Evolutionary conservation across 768 basidiomycete genomes (phyloP), one percentile per base, ranked within the genome.

Genomic region (Rhodotorula diobovata): DNA sequence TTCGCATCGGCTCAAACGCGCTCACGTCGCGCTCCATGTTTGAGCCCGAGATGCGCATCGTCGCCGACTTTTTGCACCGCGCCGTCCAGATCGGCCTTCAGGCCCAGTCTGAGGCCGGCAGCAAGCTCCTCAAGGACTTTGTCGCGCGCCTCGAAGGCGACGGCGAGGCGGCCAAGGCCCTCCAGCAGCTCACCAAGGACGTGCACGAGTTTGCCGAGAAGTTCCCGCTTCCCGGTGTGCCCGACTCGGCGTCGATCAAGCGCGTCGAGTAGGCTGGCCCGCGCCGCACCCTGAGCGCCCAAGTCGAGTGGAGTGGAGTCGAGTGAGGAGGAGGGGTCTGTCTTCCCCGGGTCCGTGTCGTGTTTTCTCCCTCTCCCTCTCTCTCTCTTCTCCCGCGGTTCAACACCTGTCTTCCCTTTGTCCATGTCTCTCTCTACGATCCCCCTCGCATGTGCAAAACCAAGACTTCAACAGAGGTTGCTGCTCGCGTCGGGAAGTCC

Each of bases 91-190:
- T 96, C 78, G 87, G 92, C 58, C 85, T 94, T 55, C 79, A 86
- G 51, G 85, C 96, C 56, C 96, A 98, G 83, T 91, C 93, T 81
- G 94, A 96, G 83, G 90, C 96, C 35, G 93, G 93, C 43, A 86
- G 86, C 67, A 98, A 96, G 85, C 83, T 96, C 76, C 86, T 99
- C 73, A 95, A 95, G 84, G 95, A 97, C 84, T 98, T 98, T 78
- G 86, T 94, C 72, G 86, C 88, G 57, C 88, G 89, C 50, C 87
- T 87, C 0, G 84, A 82, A 7, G 83, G 85, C 69, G 83, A 84
- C 76, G 88, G 89, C 78, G 89, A 87, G 73, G 87, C 87, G 80
- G 84, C 86, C 66, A 82, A 85, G 78, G 83, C 86, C 68, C 91
- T 93, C 32, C 84, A 84, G 67, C 82, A 85, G 78, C 86, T 99